A percentile compares a stretch with the other conserved stretches of the same genome.
These are phyloP conservation scores for Pyrenochaeta sp. DNA, from an alignment of 2,329 filamentous ascomycete genomes.

Conservation along the genomic window DNA sequence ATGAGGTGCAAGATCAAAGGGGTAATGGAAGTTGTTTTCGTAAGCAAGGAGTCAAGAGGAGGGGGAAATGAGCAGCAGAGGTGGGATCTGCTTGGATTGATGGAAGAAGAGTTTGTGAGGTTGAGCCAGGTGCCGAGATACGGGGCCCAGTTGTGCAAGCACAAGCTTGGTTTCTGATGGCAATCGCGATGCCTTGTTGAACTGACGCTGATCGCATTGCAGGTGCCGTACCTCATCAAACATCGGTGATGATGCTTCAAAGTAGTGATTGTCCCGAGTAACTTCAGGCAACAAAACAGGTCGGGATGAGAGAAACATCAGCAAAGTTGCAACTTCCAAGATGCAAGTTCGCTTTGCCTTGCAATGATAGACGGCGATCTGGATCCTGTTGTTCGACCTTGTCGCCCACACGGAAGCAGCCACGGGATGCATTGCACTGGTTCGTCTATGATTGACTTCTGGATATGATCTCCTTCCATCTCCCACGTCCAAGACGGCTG, in stretches of 20 bases:
- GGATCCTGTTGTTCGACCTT: not conserved
- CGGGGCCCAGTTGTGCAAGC: no score
- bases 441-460: not conserved
- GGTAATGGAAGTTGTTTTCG: not conserved
- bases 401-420: not conserved
- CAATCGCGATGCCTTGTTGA: not conserved
- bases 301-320: slow-evolving; percentile 5
- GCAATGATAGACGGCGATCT: slow-evolving; percentile 5
- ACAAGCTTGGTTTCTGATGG: not conserved
- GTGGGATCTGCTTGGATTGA: not conserved
- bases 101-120: not conserved
- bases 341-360: slow-evolving; percentile 6
- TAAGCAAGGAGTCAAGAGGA: not conserved
- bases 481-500: slow-evolving; percentile 7
- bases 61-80: not conserved
- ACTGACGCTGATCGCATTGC: not conserved
- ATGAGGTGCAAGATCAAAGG: not conserved
- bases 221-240: not conserved
- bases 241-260: not conserved
- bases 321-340: not conserved
- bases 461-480: not conserved
- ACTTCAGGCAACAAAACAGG: slow-evolving; percentile 3
- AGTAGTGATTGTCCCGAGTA: slow-evolving; percentile 3
- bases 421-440: not conserved
- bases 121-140: not conserved